A percentile compares a stretch with the other conserved stretches of the same genome.
phyloP scores from a whole-genome alignment of 2,329 filamentous ascomycete genomes.

The Penicillium sp. region DNA sequence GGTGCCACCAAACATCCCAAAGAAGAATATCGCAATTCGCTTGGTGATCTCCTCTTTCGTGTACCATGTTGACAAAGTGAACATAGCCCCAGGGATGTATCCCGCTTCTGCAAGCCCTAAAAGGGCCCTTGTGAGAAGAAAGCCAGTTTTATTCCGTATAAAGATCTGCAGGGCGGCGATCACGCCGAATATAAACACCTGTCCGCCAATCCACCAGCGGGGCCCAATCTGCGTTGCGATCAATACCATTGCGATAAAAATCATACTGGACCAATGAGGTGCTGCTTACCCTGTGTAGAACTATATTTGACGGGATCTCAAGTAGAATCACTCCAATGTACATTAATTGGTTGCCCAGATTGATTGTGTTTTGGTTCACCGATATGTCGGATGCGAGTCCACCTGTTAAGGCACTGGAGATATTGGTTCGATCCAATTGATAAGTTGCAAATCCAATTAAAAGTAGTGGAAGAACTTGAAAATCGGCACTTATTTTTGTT shows the following conservation, averaged over 20 bases:
- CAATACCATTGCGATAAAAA: not conserved
- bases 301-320: conserved; percentile 55
- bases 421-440: conserved; percentile 56
- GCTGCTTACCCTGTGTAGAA: conserved; percentile 22
- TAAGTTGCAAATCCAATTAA: conserved; percentile 53
- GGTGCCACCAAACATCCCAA: conserved; percentile 55
- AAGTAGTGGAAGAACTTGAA: conserved; percentile 50
- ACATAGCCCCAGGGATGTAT: conserved; percentile 55
- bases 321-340: conserved; percentile 53
- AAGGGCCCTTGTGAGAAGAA: conserved; percentile 46
- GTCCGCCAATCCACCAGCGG: conserved; percentile 51
- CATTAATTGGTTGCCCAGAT: conserved; percentile 56
- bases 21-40: conserved; percentile 53
- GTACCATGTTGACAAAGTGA: conserved; percentile 56
- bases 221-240: conserved; percentile 39
- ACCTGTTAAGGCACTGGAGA: conserved; percentile 53
- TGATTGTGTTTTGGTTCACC: conserved; percentile 50
- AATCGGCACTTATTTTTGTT: conserved; percentile 44
- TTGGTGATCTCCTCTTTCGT: conserved; percentile 47
- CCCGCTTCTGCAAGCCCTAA: conserved; percentile 54
- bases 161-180: conserved; percentile 50
- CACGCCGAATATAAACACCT: conserved; percentile 52
- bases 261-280: not conserved
- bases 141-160: conserved; percentile 45
- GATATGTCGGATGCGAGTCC: conserved; percentile 48